Conservation (phyloP, 495 filamentous ascomycete species). For the Aspergillus ellipticus region DNA sequence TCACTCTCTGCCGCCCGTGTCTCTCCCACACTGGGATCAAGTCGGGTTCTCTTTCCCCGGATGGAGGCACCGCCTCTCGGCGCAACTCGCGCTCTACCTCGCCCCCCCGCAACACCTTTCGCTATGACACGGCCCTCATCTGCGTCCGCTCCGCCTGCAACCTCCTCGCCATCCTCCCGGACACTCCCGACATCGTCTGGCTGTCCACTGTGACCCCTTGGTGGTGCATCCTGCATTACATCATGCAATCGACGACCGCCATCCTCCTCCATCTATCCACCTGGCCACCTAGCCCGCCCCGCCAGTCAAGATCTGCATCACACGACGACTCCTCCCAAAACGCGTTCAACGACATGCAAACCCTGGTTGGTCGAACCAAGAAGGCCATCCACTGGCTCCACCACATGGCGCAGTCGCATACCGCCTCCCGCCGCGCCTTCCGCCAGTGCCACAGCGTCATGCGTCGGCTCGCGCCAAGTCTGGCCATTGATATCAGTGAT, state of each 20-base stretch:
- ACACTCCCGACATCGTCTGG: slow-evolving; percentile 30
- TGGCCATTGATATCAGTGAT: slow-evolving; percentile 29
- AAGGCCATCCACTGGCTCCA: slow-evolving; percentile 51
- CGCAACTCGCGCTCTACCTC: slow-evolving; percentile 12
- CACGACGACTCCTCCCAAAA: not conserved
- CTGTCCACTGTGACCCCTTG: slow-evolving; percentile 52
- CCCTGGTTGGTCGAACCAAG: slow-evolving; percentile 39
- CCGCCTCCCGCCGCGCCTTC: slow-evolving; percentile 48
- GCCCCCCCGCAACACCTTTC: slow-evolving; percentile 36
- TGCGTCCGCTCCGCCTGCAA: slow-evolving; percentile 56
- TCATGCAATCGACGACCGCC: slow-evolving; percentile 59
- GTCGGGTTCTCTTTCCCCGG: not conserved
- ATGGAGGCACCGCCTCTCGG: not conserved
- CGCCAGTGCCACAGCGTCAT: slow-evolving; percentile 33
- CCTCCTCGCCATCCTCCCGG: slow-evolving; percentile 49
- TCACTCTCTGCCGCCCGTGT: slow-evolving; percentile 59
- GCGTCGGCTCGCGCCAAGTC: slow-evolving; percentile 22
- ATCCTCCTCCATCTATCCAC: slow-evolving; percentile 52
- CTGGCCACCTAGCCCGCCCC: slow-evolving; percentile 10
- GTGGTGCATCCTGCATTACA: slow-evolving; percentile 59
- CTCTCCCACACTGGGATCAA: slow-evolving; percentile 28
- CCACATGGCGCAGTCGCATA: slow-evolving; percentile 35
- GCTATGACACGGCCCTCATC: slow-evolving; percentile 43
- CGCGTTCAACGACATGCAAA: slow-evolving; percentile 16
- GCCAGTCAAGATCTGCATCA: not conserved